Conservation (phyloP, 179 eudicot species). For the Drosera spatulata region DNA sequence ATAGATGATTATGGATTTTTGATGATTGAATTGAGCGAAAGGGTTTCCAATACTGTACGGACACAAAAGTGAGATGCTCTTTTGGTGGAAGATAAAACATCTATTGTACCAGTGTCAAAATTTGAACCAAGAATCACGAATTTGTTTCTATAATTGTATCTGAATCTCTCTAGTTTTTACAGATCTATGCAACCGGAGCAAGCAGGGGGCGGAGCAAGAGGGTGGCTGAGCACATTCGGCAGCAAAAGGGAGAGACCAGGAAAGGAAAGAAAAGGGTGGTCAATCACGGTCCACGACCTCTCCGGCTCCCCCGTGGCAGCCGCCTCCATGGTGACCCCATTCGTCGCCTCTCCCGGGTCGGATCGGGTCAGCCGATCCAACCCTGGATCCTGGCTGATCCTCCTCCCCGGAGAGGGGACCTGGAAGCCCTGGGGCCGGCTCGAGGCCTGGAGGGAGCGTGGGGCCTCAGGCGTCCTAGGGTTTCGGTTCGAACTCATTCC, state of each 20-base stretch:
- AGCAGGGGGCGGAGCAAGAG: constrained; percentile 21
- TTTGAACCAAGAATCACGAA: too few relatives aligned
- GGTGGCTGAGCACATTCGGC: constrained; percentile 62
- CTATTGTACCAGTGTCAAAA: too few relatives aligned
- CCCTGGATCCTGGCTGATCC: constrained; percentile 84
- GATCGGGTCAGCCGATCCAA: constrained; percentile 79
- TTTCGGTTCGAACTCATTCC: constrained; percentile 65
- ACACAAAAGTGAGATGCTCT: too few relatives aligned
- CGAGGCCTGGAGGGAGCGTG: constrained; percentile 58
- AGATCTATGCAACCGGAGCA: constrained; percentile 52
- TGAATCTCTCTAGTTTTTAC: not conserved
- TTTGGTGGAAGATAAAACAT: too few relatives aligned
- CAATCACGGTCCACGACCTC: constrained; percentile 70
- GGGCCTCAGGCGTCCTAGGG: constrained; percentile 50
- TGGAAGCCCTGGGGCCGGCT: too few relatives aligned
- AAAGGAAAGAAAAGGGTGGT: constrained; percentile 81
- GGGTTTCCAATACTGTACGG: too few relatives aligned
- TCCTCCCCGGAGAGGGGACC: constrained; percentile 2
- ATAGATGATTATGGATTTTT: too few relatives aligned
- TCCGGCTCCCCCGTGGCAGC: constrained; percentile 85
- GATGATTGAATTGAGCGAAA: too few relatives aligned
- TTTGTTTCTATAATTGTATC: too few relatives aligned
- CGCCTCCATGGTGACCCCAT: constrained; percentile 89
- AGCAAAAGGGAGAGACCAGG: constrained; percentile 49
- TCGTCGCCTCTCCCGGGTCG: constrained; percentile 73